These are phyloP conservation scores for Monosporascus cannonballus DNA, from an alignment of 2,329 filamentous ascomycete species.

Conservation along the genomic window DNA sequence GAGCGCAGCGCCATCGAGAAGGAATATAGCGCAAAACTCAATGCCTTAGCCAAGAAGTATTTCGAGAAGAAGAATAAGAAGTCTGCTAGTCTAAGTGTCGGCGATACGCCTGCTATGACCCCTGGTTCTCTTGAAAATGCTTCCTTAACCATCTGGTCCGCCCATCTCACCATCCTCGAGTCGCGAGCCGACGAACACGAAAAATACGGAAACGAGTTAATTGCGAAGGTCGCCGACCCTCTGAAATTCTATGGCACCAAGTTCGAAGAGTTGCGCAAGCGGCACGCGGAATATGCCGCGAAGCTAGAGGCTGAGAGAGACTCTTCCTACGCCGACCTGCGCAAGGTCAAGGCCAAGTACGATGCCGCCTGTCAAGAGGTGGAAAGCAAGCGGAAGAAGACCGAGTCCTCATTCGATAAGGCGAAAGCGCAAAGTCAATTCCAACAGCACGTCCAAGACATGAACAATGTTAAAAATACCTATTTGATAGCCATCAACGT, in stretches of 20 bases:
- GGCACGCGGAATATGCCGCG: constrained; percentile 79
- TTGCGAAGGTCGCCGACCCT: constrained; percentile 79
- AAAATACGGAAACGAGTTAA: constrained; percentile 69
- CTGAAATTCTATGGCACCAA: constrained; percentile 66
- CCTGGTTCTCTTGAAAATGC: constrained; percentile 94
- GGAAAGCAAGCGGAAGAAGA: constrained; percentile 90
- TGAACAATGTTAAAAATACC: constrained; percentile 98
- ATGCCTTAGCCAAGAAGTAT: constrained; percentile 86
- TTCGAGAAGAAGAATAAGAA: constrained; percentile 95
- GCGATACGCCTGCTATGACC: constrained; percentile 86
- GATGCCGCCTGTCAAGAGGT: constrained; percentile 91
- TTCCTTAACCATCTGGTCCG: constrained; percentile 94
- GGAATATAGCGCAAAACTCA: constrained; percentile 88
- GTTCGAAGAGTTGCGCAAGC: constrained; percentile 90
- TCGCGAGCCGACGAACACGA: constrained; percentile 85
- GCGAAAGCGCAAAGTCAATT: constrained; percentile 85
- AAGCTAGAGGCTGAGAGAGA: constrained; percentile 91
- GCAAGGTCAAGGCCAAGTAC: constrained; percentile 90
- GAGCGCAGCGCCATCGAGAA: constrained; percentile 93
- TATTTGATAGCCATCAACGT: constrained; percentile 95
- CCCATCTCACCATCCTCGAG: constrained; percentile 86
- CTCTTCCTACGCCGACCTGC: constrained; percentile 72
- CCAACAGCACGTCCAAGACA: constrained; percentile 86
- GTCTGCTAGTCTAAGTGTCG: constrained; percentile 80
- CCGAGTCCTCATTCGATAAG: constrained; percentile 91